Conservation (phyloP, 1,284 basidiomycete genomes). For the Trichosporon faecale region DNA sequence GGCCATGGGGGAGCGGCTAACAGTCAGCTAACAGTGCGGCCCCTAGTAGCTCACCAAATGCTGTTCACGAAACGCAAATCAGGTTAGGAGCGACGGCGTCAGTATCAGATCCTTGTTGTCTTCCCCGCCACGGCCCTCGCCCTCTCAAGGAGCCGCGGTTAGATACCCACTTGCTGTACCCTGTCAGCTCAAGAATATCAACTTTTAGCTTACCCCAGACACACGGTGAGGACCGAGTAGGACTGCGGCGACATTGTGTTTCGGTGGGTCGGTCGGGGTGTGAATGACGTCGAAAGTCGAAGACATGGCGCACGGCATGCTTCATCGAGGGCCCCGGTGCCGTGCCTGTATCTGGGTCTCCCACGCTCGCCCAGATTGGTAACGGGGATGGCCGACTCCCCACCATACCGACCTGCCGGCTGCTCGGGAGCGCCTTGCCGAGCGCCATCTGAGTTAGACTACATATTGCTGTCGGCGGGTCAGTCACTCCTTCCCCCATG, state of each 20-base stretch:
- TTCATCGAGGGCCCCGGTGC: neutral
- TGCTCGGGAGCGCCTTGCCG: slow-evolving; percentile 2
- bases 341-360: neutral
- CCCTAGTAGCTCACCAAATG: slow-evolving; percentile 33
- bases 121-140: neutral
- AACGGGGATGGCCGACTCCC: slow-evolving; percentile 1
- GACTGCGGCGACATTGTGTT: slow-evolving; percentile 22
- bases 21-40: neutral
- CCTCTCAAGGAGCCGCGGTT: neutral
- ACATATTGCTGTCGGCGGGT: neutral
- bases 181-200: slow-evolving; percentile 19
- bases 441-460: neutral
- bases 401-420: neutral
- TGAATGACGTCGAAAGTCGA: slow-evolving; percentile 10
- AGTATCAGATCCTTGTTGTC: neutral
- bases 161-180: slow-evolving; percentile 35
- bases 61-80: slow-evolving; percentile 18
- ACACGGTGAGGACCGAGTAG: slow-evolving; percentile 49
- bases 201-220: slow-evolving; percentile 43
- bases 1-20: slow-evolving; percentile 52
- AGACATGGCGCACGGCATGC: neutral
- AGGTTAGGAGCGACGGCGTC: neutral
- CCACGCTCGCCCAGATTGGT: neutral
- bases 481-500: neutral
- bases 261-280: neutral